Evolutionary conservation across 768 basidiomycete genomes (phyloP), one percentile per base, ranked within the genome.

Genomic region (Lactarius tabidus): DNA sequence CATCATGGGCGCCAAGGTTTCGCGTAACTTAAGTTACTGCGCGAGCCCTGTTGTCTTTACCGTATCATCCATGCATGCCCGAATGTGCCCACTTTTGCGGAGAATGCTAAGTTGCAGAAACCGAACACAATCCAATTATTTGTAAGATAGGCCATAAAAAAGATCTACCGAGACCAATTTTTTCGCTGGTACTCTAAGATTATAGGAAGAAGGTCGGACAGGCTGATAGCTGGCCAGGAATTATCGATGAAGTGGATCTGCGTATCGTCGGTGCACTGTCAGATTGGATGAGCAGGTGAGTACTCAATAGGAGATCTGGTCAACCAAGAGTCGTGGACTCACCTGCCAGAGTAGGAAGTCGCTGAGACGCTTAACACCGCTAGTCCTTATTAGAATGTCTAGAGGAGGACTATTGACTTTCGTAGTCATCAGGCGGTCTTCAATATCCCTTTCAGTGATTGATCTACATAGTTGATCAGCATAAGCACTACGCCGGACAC

Each of bases 271-370:
- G 82, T 88, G 67, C 87, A 87, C 93, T 97, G 71, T 31, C 61
- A 59, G 35, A 33, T 23, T 29, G 41, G 18, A 20, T 20, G 41
- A 43, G 41, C 41, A 43, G 41, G 18, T 7, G 18, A n/a, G 41
- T 7, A 9, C 20, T 20, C 20, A 0, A n/a, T 8, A 33, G 36
- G 43, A 3, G 43, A 8, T 45, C 43, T n/a, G 9, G 9, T n/a
- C 43, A 45, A n/a, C 9, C 43, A n/a, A 23, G 39, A 48, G 54
- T 28, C 61, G 35, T 62, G 41, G 2, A 76, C 85, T 63, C 63
- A 91, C 95, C 90, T 98, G 97, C 97, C 96, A 99, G 20, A 95
- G 84, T 73, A 98, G 75, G 72, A 87, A 99, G 70, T 97, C 93
- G 71, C 91, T 93, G 23, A 97, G 77, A 5, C 94, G 82, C 64